Conservation (phyloP, 768 basidiomycete species). For the Termitomyces sp. region DNA sequence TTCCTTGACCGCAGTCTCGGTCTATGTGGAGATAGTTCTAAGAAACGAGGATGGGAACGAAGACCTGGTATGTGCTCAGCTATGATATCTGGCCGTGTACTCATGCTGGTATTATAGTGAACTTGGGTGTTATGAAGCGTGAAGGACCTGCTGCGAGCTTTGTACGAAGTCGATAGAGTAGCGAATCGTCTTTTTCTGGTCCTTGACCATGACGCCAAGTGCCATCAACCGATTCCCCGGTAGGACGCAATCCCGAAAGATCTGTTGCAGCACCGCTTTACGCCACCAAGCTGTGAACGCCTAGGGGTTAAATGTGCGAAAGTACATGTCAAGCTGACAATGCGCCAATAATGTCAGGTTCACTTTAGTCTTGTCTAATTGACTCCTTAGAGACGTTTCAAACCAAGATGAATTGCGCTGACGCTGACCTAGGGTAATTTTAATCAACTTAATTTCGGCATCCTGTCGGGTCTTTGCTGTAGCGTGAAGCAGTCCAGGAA, state of each 20-base stretch:
- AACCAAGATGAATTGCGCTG: too few relatives aligned
- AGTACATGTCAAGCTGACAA: background rate
- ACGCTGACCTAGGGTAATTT: too few relatives aligned
- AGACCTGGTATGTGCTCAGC: constrained; percentile 41
- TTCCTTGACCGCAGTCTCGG: constrained; percentile 50
- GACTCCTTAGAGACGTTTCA: background rate
- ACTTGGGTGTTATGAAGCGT: constrained; percentile 49
- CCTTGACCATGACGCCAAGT: too few relatives aligned
- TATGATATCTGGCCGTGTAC: background rate
- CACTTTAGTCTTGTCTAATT: background rate
- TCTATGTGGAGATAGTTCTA: constrained; percentile 33
- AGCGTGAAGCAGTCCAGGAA: too few relatives aligned
- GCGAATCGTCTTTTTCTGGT: background rate
- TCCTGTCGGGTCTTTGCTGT: too few relatives aligned
- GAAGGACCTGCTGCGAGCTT: constrained; percentile 52
- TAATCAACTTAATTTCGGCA: too few relatives aligned
- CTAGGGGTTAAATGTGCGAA: background rate
- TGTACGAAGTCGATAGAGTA: constrained; percentile 27
- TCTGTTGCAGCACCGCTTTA: background rate
- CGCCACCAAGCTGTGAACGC: background rate
- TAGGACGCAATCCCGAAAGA: background rate
- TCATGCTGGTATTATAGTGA: constrained; percentile 28
- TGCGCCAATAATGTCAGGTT: background rate
- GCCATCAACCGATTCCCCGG: background rate
- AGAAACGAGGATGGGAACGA: constrained; percentile 51